These are phyloP conservation scores for Xylaria palmicola DNA, from an alignment of 495 filamentous ascomycete genomes.

Conservation along the genomic window DNA sequence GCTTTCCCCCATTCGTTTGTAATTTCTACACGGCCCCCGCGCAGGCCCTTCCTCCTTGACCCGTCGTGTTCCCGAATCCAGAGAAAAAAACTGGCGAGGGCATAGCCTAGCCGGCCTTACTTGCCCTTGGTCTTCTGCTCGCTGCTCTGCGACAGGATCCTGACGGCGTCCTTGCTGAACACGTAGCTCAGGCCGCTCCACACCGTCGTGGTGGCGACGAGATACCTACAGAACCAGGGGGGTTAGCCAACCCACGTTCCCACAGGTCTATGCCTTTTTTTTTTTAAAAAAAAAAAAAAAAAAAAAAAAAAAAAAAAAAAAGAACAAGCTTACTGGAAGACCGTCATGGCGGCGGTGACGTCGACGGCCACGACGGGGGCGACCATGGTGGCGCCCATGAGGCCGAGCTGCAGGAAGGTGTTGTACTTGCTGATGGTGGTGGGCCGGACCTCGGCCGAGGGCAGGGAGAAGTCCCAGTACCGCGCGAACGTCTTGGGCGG, in stretches of 20 bases:
- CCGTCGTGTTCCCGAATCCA: too few relatives aligned
- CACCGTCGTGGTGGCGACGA: constrained; percentile 77
- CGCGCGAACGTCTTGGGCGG: constrained; percentile 85
- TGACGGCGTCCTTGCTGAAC: constrained; percentile 77
- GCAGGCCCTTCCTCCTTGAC: neutral
- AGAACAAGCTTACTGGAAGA: constrained; percentile 65
- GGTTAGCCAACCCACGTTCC: neutral
- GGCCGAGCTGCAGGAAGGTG: constrained; percentile 73
- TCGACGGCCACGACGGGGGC: constrained; percentile 65
- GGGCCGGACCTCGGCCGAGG: constrained; percentile 87
- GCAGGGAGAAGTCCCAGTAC: constrained; percentile 98
- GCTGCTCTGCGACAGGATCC: constrained; percentile 59
- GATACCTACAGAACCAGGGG: constrained; percentile 50
- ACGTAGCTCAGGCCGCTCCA: constrained; percentile 85
- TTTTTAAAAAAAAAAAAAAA: neutral
- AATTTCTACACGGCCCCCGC: neutral
- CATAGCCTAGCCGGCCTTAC: constrained; percentile 3
- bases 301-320: neutral
- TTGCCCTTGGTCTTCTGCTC: constrained; percentile 22
- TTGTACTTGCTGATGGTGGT: constrained; percentile 91
- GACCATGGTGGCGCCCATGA: constrained; percentile 75
- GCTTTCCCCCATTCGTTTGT: neutral
- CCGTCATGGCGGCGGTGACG: constrained; percentile 55
- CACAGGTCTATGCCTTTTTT: too few relatives aligned
- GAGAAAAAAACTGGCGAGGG: too few relatives aligned